Evolutionary conservation across 2,329 filamentous ascomycete species (phyloP), one percentile per base, ranked within the genome.

Genomic region (Chaetomiaceae sp.): DNA sequence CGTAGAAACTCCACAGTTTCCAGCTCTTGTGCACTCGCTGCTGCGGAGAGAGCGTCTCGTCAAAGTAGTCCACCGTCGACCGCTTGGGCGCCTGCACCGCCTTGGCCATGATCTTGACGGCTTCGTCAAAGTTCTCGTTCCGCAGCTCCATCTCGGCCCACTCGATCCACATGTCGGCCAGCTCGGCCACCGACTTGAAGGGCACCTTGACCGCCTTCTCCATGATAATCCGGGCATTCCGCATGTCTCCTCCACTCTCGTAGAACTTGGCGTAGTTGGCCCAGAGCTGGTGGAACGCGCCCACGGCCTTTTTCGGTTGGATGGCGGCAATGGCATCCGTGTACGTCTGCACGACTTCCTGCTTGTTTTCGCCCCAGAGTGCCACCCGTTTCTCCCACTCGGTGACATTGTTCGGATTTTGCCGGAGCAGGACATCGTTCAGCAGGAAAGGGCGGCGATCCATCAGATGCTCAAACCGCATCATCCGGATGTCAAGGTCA

Each of bases 1-100:
- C 91, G 62, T 99, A 99, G 74, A 99, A 99, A 70, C 90, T 96
- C 93, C 93, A 99, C 10, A 99, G 73, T 68, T 97, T 99, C 93
- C 93, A 99, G 66, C 89, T 96, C 76, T 99, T 99, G 73, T 99
- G 93, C 3, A 99, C 88, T 56, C 95, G 82, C 72, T 97, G 93
- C 66, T 99, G 93, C 4, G 93, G 92, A 2, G 89, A 90, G 6
- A 99, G 74, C 0, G 82, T 89, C 66, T 99, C 95, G 66, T 99
- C 93, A 64, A 97, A 99, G 66, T 97, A 99, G 72, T 99, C 93
- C n/a, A 99, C 90, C 2, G 84, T 95, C n/a, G 92, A 96, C 58
- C 89, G 78, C 69, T 97, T 97, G 0, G 93, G 91, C n/a, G 93
- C 89, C 67, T 96, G 91, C 5, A 93, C 92, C 16, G 93, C 93